These are phyloP conservation scores for Alternaria brassicae DNA, from an alignment of 2,329 filamentous ascomycete species.

Conservation along the genomic window DNA sequence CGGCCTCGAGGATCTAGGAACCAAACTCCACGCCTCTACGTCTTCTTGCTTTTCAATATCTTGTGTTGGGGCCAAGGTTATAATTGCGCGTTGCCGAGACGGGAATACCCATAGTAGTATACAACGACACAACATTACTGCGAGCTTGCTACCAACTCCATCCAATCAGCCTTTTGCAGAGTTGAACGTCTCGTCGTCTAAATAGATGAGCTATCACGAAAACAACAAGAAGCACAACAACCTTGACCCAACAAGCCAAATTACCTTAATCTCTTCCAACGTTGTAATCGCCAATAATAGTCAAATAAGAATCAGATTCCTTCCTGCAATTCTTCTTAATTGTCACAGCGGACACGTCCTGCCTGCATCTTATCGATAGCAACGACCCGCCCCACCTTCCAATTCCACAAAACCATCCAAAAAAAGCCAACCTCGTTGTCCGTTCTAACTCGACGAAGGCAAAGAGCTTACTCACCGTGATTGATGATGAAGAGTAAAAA, in stretches of 20 bases:
- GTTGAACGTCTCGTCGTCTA: neutral
- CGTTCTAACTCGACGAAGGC: too few species aligned
- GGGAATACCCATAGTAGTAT: too few species aligned
- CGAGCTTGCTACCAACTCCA: neutral
- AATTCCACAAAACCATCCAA: neutral
- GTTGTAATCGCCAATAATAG: neutral
- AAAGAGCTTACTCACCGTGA: neutral
- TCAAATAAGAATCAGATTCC: neutral
- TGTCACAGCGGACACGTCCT: neutral
- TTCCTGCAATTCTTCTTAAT: neutral
- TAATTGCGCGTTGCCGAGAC: too few species aligned
- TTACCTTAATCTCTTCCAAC: neutral
- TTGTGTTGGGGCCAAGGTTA: too few species aligned
- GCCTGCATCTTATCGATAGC: neutral
- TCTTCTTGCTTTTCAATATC: too few species aligned
- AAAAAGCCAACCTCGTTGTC: too few species aligned
- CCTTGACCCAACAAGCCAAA: neutral
- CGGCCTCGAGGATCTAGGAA: too few species aligned
- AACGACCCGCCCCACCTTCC: neutral
- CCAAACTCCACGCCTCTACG: too few species aligned
- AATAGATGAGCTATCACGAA: neutral
- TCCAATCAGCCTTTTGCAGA: neutral
- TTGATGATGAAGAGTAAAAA: neutral
- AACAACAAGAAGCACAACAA: neutral
- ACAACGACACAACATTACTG: neutral